Conservation (phyloP, 1,284 basidiomycete species). For the Apiotrichum montevideense region DNA sequence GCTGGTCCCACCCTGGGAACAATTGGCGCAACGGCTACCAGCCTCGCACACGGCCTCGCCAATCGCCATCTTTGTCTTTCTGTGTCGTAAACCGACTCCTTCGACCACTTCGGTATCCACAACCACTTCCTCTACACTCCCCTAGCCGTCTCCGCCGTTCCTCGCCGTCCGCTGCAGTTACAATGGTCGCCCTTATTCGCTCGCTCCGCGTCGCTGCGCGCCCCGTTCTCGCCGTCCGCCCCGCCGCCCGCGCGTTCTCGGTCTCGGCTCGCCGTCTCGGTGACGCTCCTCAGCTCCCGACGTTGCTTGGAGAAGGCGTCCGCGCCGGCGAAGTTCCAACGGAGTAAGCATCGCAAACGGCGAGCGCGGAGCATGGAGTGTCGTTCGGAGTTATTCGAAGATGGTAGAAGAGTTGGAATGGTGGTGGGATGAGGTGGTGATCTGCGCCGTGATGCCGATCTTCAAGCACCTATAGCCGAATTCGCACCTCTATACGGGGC, state of each 20-base stretch:
- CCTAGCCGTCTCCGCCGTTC: background rate
- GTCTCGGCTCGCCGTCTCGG: slow-evolving; percentile 25
- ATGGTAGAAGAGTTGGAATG: background rate
- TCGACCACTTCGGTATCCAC: background rate
- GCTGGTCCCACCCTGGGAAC: background rate
- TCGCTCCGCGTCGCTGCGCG: slow-evolving; percentile 32
- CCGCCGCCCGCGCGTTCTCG: slow-evolving; percentile 34
- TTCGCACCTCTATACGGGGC: too few species aligned
- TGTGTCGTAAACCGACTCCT: background rate
- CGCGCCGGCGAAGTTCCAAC: slow-evolving; percentile 43
- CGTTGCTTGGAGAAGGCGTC: slow-evolving; percentile 34
- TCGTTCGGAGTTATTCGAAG: background rate
- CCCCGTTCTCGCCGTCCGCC: slow-evolving; percentile 17
- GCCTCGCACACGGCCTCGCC: background rate
- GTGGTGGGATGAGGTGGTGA: too few species aligned
- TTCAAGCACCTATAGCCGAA: too few species aligned
- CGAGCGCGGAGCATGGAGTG: background rate
- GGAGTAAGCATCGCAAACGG: slow-evolving; percentile 32
- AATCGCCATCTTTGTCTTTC: slow-evolving; percentile 6
- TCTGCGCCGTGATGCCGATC: too few species aligned
- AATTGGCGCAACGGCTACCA: background rate
- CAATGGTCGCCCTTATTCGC: slow-evolving; percentile 36
- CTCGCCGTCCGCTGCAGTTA: slow-evolving; percentile 1
- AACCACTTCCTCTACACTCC: slow-evolving; percentile 1
- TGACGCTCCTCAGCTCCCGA: background rate